Base-by-base conservation (phyloP, 192 early-diverging fungal genomes). In the Backusella morwellensis region DNA sequence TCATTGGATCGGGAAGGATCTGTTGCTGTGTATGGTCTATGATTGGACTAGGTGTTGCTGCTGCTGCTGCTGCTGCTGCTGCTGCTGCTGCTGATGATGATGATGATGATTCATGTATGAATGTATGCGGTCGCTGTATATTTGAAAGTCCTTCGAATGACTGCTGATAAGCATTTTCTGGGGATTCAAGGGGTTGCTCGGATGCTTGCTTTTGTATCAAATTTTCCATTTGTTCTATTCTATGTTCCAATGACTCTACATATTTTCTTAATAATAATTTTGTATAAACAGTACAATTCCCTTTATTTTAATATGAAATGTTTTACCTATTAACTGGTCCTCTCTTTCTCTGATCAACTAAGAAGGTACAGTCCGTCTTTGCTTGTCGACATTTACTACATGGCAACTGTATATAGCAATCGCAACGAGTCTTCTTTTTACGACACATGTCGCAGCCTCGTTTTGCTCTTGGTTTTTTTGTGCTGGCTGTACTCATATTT, bases 371-470 rank as follows among this genome's bases (percentile, higher is more conserved):
- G 35, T 86, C 81, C 35, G 76, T 78, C 29, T 86, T 85, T 66
- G 90, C 85, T 35, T 84, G 87, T 66, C 78, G 82, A 76, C 94
- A 96, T 83, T 92, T 90, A 8, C 87, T 91, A 71, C 94, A 96
- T 12, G 82, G 82, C n/a, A 50, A 85, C 6, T 86, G 87, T 21
- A 85, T 79, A 29, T 90, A 92, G n/a, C 68, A 78, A 82, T 96
- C 92, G 77, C 94, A 96, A 67, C 91, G 91, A 79, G 93, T 90
- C 79, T 96, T 96, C 71, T 93, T 94, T 47, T 90, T 89, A 54
- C 93, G 81, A 75, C 94, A 96, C 29, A 85, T 86, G 73, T 96
- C 94, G 78, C 94, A 82, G 35, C 81, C 79, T 32, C 77, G 63
- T 67, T 79, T 82, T n/a, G 77, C 78, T 38, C 81, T 47, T 2